These are phyloP conservation scores for Samsoniella hepiali DNA, from an alignment of 2,329 filamentous ascomycete genomes.

Conservation along the genomic window DNA sequence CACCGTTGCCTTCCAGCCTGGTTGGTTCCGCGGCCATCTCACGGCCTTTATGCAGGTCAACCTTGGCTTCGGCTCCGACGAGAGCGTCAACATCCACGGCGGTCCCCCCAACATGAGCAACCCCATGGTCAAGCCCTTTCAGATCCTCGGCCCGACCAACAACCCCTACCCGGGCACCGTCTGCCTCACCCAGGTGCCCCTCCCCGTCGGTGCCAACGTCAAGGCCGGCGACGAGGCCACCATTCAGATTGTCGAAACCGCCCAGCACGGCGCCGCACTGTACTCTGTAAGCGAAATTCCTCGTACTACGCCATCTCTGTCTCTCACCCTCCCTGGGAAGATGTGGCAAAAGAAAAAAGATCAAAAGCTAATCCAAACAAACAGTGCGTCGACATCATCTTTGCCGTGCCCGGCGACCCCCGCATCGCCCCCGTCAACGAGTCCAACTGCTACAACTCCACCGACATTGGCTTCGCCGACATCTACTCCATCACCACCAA, in stretches of 20 bases:
- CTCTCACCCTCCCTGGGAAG: no score
- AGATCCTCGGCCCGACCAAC: slow-evolving; percentile 77
- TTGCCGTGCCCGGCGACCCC: slow-evolving; percentile 71
- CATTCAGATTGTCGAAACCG: slow-evolving; percentile 81
- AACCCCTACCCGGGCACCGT: slow-evolving; percentile 83
- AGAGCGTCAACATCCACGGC: slow-evolving; percentile 43
- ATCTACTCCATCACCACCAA: slow-evolving; percentile 67
- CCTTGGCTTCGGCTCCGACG: slow-evolving; percentile 74
- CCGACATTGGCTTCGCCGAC: slow-evolving; percentile 69
- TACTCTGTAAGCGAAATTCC: slow-evolving; percentile 63
- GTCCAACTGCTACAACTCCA: slow-evolving; percentile 86
- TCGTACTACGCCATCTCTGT: not conserved
- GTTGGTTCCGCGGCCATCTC: slow-evolving; percentile 89
- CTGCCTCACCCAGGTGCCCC: slow-evolving; percentile 83
- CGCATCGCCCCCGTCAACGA: slow-evolving; percentile 68
- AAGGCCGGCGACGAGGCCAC: slow-evolving; percentile 84
- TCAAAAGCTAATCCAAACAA: slow-evolving; percentile 3
- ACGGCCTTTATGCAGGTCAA: slow-evolving; percentile 87
- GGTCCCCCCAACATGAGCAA: slow-evolving; percentile 85
- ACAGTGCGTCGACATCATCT: slow-evolving; percentile 92
- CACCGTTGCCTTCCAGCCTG: slow-evolving; percentile 85
- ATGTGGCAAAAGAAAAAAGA: not conserved
- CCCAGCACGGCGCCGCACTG: slow-evolving; percentile 77
- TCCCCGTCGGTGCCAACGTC: slow-evolving; percentile 69
- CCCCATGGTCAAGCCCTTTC: slow-evolving; percentile 75